Base-by-base conservation (phyloP, 2,329 filamentous ascomycete species). In the Calonectria multiphialidica region DNA sequence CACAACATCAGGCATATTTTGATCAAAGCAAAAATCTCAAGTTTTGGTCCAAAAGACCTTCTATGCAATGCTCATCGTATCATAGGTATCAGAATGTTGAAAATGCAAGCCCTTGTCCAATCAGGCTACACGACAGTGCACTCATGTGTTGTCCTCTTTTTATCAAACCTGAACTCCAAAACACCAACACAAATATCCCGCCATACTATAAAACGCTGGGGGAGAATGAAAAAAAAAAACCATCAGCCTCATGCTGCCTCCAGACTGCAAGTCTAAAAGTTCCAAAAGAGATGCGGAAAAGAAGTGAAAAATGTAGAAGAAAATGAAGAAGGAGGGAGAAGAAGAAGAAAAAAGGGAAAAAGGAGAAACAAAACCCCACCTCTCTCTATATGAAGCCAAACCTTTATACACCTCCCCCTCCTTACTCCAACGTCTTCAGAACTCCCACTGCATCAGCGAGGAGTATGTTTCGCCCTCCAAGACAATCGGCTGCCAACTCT, bases 361-460 rank as follows among this genome's bases (percentile, higher is more conserved):
- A 3, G 64, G 35, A 59, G 18, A 50, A 30, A 59, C 28, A 21
- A n/a, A 47, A 37, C 28, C 28, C 64, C 64, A 57, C n/a, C 21
- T 44, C 59, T 70, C 21, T 44, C 59, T 70, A 50, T 72, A 33
- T 61, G 10, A 70, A 63, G 33, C 16, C 18, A 30, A 30, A 25
- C 33, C 50, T 35, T 35, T 49, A 71, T 74, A 42, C 77, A 76
- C 25, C 82, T 85, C 77, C 82, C 82, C 79, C 82, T 1, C 84
- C 82, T 73, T 87, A 85, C 75, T 89, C 87, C 65, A 92, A 79
- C 76, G 86, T 88, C 75, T 82, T 85, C 74, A 92, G 75, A 64
- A 90, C 89, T 2, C 85, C 82, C 4, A 89, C 83, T 8, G 89
- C 88, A 76, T 92, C 90, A 28, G 88, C 84, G 50, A 89, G 87